Percentiles rank a stretch among this genome's conserved stretches.
phyloP scores from a whole-genome alignment of 805 yeast genomes.

The Saccharomycopsis sp. region DNA sequence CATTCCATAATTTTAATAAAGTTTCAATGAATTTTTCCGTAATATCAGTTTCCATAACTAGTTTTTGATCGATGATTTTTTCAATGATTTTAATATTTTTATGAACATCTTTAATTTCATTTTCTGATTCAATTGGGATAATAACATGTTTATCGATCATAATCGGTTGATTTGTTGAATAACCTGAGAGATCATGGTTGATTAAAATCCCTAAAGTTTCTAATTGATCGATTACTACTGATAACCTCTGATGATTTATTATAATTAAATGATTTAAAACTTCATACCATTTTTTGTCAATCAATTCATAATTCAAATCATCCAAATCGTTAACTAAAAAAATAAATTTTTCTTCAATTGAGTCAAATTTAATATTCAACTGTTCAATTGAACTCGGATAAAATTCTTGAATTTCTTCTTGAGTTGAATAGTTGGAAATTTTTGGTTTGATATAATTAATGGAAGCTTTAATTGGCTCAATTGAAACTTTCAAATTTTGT shows the following conservation, averaged over 20 bases:
- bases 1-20: slow-evolving; percentile 2
- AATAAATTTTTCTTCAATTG: slow-evolving; percentile 31
- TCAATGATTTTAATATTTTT: slow-evolving; percentile 1
- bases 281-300: slow-evolving; percentile 47
- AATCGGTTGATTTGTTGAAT: no score
- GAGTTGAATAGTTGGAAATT: slow-evolving; percentile 24
- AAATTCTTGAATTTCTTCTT: slow-evolving; percentile 17
- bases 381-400: slow-evolving; percentile 19
- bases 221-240: neutral
- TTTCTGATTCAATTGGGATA: slow-evolving; percentile 13
- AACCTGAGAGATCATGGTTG: neutral
- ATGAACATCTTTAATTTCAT: slow-evolving; percentile 5
- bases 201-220: slow-evolving; percentile 4
- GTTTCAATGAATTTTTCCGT: neutral
- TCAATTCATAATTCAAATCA: slow-evolving; percentile 33
- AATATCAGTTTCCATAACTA: slow-evolving; percentile 1
- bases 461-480: slow-evolving; percentile 27
- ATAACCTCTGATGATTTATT: neutral
- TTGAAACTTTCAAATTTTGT: slow-evolving; percentile 21
- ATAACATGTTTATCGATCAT: slow-evolving; percentile 9
- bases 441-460: slow-evolving; percentile 28
- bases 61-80: slow-evolving; percentile 3
- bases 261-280: slow-evolving; percentile 36
- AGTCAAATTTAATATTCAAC: slow-evolving; percentile 30
- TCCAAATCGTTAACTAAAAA: slow-evolving; percentile 31